Evolutionary conservation across 306 rosid genomes (phyloP), one percentile per base, ranked within the genome.

Genomic region (Begonia loranthoides): DNA sequence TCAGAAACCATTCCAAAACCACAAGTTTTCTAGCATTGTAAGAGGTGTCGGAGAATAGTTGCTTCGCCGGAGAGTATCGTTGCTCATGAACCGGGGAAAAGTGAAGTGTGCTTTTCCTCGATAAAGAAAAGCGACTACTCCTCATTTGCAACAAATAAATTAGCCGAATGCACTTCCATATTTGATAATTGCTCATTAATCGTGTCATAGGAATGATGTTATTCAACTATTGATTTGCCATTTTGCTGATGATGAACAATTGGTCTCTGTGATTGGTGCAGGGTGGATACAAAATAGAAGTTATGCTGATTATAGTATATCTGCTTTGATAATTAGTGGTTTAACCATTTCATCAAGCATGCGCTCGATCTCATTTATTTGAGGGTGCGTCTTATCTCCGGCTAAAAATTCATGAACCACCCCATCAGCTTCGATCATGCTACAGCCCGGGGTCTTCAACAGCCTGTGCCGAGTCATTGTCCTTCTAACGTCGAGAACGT

Each of bases 371-470:
- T 71, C 75, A 33, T 61, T 70, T 17, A 67, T 81, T 56, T 52
- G 50, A 70, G 85, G 82, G 41, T 86, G 95, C 12, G 72, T 67
- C 65, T 57, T 76, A 53, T 81, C 95, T 66, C 95, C 92, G 0
- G 95, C 95, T 9, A 81, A 56, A 50, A 81, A 81, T 63, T 86
- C 87, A 69, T 79, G 83, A 56, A 76, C 77, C 57, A 65, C 49
- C 53, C 92, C 95, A 60, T 81, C 73, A 59, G 76, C 82, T 76
- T 79, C 88, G 10, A 86, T 74, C 68, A 73, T 68, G 78, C 95
- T 86, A 74, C 81, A 70, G 17, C 95, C 95, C 12, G 95, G 93
- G 15, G 58, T 75, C 78, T 86, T 86, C 67, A 82, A 79, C 67
- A 86, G 72, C 55, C 86, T 77, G 44, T 61, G 81, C 11, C 70